phyloP scores from a whole-genome alignment of 176 grass and related monocot species.

The Melocanna baccifera region DNA sequence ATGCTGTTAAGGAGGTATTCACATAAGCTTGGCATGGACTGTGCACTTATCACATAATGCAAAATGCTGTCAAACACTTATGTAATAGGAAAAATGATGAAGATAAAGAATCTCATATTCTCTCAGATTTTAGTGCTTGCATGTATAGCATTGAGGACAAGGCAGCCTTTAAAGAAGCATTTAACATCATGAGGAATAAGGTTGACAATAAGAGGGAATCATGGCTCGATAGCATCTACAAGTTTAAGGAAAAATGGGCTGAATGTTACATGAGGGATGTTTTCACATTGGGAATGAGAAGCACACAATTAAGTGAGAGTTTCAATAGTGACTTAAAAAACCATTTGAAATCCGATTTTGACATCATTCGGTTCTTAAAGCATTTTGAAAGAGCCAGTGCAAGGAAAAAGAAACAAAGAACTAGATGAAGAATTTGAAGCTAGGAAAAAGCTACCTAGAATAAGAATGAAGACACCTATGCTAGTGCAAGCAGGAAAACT shows the following conservation, averaged over 20 bases:
- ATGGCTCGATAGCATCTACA: background rate
- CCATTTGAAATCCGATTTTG: background rate
- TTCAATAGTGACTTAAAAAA: too few species aligned
- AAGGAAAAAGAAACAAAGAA: background rate
- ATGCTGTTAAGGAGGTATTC: too few species aligned
- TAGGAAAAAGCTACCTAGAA: background rate
- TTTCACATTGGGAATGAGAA: too few species aligned
- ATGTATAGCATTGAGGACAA: background rate
- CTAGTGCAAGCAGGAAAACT: background rate
- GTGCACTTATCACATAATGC: too few species aligned
- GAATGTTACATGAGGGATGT: background rate
- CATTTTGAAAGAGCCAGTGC: background rate
- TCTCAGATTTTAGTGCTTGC: background rate
- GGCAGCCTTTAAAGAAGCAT: background rate
- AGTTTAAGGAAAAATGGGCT: background rate
- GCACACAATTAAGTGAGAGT: too few species aligned
- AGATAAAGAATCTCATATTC: too few species aligned
- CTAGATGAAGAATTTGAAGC: too few species aligned
- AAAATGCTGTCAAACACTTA: too few species aligned
- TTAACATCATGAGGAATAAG: background rate
- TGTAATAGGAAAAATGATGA: too few species aligned
- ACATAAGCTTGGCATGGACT: too few species aligned
- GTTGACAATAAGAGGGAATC: background rate
- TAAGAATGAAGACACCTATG: background rate
- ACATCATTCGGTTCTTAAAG: background rate